Evolutionary conservation across 306 rosid genomes (phyloP), one percentile per base, ranked within the genome.

Genomic region (Glycine soja): DNA sequence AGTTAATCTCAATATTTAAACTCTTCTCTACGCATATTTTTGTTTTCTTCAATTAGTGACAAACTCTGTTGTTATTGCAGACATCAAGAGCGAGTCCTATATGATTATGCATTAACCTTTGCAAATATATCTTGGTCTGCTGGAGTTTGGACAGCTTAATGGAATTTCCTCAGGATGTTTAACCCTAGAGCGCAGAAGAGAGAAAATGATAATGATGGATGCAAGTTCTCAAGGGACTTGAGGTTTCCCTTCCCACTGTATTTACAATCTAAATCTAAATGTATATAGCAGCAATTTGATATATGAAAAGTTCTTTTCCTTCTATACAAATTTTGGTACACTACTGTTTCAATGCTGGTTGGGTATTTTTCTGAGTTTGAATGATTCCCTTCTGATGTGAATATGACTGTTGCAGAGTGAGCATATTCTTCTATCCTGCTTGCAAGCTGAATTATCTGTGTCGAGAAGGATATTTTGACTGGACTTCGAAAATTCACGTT

Each of bases 71-170:
- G n/a, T 40, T 77, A 54, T 70, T 80, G 91, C 93, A 92, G 95
- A 80, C 82, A 78, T 87, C 88, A 77, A 92, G 93, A 84, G 95
- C 88, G 19, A 92, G 97, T 77, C 97, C 95, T 5, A 89, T 90
- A 85, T 92, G 77, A 82, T 40, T 56, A 43, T 73, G 74, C 15
- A 38, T 9, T 63, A 75, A 64, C 51, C 77, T 79, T 72, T 87
- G 82, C 88, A 72, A 72, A 72, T 76, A 74, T 78, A 71, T 78
- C 88, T 52, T 50, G 53, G 81, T 71, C 74, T 32, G 67, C 85
- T 57, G 70, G 81, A 62, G 51, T 76, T 78, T 48, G 71, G 75
- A 58, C 77, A 67, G 78, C 47, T 71, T 12, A 83, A 58, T 63
- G 88, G 84, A 79, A 61, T 79, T 50, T 80, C 66, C 75, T 48